A percentile compares a stretch with the other conserved stretches of the same genome.
These are phyloP conservation scores for Suhomyces terraborum DNA, from an alignment of 1,139 yeast genomes.

Conservation along the genomic window DNA sequence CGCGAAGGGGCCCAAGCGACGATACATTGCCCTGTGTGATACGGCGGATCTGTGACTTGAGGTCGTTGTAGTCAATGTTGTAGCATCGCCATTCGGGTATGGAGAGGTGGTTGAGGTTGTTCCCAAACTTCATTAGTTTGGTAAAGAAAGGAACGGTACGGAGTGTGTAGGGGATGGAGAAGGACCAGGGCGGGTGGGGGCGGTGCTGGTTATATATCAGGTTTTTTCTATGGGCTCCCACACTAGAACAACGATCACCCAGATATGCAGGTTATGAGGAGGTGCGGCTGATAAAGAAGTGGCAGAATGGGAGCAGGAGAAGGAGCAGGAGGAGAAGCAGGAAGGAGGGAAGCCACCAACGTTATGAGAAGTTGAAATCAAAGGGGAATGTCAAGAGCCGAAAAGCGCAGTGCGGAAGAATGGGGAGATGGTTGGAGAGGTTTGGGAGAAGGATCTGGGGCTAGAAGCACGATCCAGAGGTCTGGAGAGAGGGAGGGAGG, in stretches of 20 bases:
- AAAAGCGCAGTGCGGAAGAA: too few relatives aligned
- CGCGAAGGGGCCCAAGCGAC: conserved; percentile 27
- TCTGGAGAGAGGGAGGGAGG: too few relatives aligned
- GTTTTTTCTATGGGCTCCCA: background rate
- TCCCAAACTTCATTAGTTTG: conserved; percentile 76
- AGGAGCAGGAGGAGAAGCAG: background rate
- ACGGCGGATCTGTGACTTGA: conserved; percentile 60
- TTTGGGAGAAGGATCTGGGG: too few relatives aligned
- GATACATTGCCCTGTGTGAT: conserved; percentile 36
- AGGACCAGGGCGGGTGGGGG: background rate
- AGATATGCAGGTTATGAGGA: conserved; percentile 1
- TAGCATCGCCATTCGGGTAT: conserved; percentile 87
- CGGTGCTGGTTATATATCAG: conserved; percentile 2
- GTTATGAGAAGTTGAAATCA: too few relatives aligned
- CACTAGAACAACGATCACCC: background rate
- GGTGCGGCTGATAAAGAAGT: background rate
- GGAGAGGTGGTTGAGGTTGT: conserved; percentile 69
- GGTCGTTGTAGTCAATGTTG: conserved; percentile 78
- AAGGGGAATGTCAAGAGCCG: too few relatives aligned
- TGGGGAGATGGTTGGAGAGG: too few relatives aligned
- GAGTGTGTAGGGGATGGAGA: too few relatives aligned
- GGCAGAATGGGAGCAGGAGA: background rate
- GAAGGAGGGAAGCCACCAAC: background rate
- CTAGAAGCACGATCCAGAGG: too few relatives aligned
- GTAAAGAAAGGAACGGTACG: too few relatives aligned